These are phyloP conservation scores for Quercus variabilis DNA, from an alignment of 306 rosid species.

Conservation along the genomic window DNA sequence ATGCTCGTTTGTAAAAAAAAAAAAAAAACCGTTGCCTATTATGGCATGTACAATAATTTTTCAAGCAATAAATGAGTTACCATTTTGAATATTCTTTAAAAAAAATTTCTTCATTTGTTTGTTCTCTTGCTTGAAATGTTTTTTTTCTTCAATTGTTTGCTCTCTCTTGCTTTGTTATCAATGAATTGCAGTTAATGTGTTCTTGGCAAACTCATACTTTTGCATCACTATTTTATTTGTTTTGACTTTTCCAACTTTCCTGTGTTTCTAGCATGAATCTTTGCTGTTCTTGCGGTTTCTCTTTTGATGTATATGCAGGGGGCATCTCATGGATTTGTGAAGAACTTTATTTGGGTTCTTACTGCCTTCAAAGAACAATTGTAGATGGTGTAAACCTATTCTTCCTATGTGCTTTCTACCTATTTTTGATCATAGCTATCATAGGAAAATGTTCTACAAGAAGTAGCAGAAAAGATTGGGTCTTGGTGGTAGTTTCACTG, in stretches of 20 bases:
- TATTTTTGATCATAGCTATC: constrained; percentile 14
- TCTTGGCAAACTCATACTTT: neutral
- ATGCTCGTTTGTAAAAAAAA: too few relatives aligned
- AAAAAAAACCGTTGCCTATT: too few relatives aligned
- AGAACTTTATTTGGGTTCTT: constrained; percentile 35
- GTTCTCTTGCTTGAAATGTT: neutral
- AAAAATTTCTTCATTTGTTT: neutral
- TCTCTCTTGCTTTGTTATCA: neutral
- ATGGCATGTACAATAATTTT: neutral
- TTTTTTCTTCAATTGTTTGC: neutral
- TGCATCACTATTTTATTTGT: neutral
- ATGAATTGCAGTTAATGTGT: neutral
- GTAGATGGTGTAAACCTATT: constrained; percentile 33
- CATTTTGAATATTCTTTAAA: neutral
- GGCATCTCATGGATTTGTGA: constrained; percentile 41
- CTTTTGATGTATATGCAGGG: constrained; percentile 27
- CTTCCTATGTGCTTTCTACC: constrained; percentile 37
- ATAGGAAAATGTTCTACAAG: constrained; percentile 17
- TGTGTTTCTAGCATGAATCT: neutral
- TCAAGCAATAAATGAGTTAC: neutral
- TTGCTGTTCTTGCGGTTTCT: neutral
- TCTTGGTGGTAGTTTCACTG: constrained; percentile 31
- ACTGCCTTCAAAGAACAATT: constrained; percentile 38
- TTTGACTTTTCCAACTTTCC: neutral
- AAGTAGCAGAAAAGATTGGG: constrained; percentile 21